These are phyloP conservation scores for Caloboletus inedulis DNA, from an alignment of 1,284 basidiomycete species.

Conservation along the genomic window DNA sequence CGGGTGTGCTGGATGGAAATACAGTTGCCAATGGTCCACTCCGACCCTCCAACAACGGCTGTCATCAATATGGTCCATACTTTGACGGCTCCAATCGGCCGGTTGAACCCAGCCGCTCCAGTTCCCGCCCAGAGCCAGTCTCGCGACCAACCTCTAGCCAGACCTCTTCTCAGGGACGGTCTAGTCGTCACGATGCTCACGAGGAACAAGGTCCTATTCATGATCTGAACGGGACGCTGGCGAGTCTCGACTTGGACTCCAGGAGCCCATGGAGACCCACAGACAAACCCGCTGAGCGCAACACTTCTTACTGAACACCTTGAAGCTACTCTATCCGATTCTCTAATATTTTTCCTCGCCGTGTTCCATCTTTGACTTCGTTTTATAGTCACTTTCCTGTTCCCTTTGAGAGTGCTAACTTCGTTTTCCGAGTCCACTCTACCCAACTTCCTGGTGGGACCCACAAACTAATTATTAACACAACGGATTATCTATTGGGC, in stretches of 20 bases:
- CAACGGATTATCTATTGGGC: constrained; percentile 35
- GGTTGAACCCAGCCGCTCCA: constrained; percentile 37
- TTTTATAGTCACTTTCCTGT: constrained; percentile 21
- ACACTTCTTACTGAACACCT: constrained; percentile 20
- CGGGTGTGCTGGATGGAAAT: constrained; percentile 18
- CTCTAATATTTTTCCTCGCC: constrained; percentile 18
- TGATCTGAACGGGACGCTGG: constrained; percentile 73
- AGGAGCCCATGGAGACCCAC: constrained; percentile 27
- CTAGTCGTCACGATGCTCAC: constrained; percentile 22
- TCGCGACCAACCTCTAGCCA: constrained; percentile 51
- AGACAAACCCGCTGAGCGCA: constrained; percentile 20
- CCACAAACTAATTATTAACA: constrained; percentile 30
- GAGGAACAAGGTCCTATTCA: constrained; percentile 54
- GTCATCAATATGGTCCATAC: constrained; percentile 44
- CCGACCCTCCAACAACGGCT: constrained; percentile 44
- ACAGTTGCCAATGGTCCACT: constrained; percentile 40
- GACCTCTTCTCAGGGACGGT: constrained; percentile 27
- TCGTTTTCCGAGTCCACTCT: constrained; percentile 19
- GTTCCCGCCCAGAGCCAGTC: constrained; percentile 47
- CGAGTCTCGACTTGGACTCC: constrained; percentile 63
- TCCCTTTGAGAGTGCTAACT: constrained; percentile 19
- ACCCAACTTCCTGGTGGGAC: constrained; percentile 17
- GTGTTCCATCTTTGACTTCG: constrained; percentile 21
- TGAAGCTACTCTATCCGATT: constrained; percentile 12
- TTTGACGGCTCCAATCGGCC: constrained; percentile 36